Percentiles rank a stretch among this genome's conserved stretches.
These are phyloP conservation scores for Tolypocladium album DNA, from an alignment of 2,329 filamentous ascomycete species.

Conservation along the genomic window DNA sequence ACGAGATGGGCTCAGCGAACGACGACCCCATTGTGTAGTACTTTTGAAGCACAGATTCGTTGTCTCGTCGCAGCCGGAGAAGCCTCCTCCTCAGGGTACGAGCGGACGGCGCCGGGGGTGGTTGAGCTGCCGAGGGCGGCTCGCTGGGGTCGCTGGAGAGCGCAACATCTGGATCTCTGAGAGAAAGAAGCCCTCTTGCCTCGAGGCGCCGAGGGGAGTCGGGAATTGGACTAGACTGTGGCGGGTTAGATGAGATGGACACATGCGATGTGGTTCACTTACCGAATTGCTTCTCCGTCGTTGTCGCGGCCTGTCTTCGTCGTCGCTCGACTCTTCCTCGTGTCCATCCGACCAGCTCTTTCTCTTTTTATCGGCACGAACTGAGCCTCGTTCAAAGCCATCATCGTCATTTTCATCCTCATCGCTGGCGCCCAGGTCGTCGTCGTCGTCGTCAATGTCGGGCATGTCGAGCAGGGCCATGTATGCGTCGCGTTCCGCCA, in stretches of 20 bases:
- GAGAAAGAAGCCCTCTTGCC: slow-evolving; percentile 48
- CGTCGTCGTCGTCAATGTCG: slow-evolving; percentile 69
- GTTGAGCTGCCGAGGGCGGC: slow-evolving; percentile 47
- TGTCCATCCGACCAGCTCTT: slow-evolving; percentile 68
- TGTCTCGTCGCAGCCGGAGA: slow-evolving; percentile 62
- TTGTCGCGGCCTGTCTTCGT: slow-evolving; percentile 66
- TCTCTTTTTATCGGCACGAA: slow-evolving; percentile 53
- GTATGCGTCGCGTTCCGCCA: slow-evolving; percentile 68
- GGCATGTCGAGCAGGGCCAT: slow-evolving; percentile 84
- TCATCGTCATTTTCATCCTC: slow-evolving; percentile 46
- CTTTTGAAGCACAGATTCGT: slow-evolving; percentile 63
- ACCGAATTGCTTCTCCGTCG: slow-evolving; percentile 83
- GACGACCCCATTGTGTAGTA: slow-evolving; percentile 86
- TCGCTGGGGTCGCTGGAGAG: slow-evolving; percentile 38
- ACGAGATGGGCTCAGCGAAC: slow-evolving; percentile 90
- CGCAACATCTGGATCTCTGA: slow-evolving; percentile 35
- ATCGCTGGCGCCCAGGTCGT: slow-evolving; percentile 62
- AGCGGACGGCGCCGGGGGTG: slow-evolving; percentile 55
- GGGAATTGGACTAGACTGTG: slow-evolving; percentile 54
- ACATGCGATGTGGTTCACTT: slow-evolving; percentile 18
- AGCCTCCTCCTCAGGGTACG: slow-evolving; percentile 62
- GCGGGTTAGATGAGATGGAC: slow-evolving; percentile 7
- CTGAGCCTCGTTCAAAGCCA: slow-evolving; percentile 21
- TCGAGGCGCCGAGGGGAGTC: slow-evolving; percentile 50
- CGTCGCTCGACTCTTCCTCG: slow-evolving; percentile 60